Percentiles rank a stretch among this genome's conserved stretches.
Conservation (phyloP, 148 eudicot species). For the Salicornia ramosissima region DNA sequence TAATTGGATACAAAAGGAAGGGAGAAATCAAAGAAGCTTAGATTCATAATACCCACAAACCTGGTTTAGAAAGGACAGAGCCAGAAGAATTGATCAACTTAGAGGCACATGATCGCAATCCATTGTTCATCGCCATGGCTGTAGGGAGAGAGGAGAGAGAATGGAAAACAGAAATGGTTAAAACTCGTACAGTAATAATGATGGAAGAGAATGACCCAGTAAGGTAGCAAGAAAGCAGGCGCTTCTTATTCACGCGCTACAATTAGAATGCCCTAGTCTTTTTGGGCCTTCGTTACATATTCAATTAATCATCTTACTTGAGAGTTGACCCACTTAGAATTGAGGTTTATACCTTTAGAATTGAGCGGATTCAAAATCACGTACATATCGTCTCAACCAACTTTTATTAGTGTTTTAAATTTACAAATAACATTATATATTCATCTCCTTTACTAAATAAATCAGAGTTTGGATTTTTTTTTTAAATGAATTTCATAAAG, state of each 20-base stretch:
- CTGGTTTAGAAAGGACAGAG: conserved; percentile 51
- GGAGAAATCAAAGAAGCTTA: conserved; percentile 7
- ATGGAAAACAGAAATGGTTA: conserved; percentile 1
- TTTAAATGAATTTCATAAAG: too few species aligned
- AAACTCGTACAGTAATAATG: too few species aligned
- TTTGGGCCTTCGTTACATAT: conserved; percentile 6
- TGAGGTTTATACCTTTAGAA: too few species aligned
- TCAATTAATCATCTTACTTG: too few species aligned
- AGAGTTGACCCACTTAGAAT: neutral
- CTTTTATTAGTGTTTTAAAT: too few species aligned
- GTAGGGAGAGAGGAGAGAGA: conserved; percentile 8
- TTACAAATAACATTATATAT: too few species aligned
- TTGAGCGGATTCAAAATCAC: too few species aligned
- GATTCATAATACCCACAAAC: conserved; percentile 25
- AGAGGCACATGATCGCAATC: conserved; percentile 53
- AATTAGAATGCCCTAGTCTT: neutral
- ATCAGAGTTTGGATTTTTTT: too few species aligned
- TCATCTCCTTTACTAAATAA: too few species aligned
- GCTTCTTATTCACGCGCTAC: neutral
- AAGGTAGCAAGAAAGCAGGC: neutral
- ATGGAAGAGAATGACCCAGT: neutral
- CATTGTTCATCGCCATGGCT: conserved; percentile 64
- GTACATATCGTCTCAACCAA: too few species aligned
- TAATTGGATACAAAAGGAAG: neutral
- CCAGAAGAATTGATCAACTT: conserved; percentile 50